Evolutionary conservation across 2,329 filamentous ascomycete species (phyloP).

Genomic region (Penicillium sp.): DNA sequence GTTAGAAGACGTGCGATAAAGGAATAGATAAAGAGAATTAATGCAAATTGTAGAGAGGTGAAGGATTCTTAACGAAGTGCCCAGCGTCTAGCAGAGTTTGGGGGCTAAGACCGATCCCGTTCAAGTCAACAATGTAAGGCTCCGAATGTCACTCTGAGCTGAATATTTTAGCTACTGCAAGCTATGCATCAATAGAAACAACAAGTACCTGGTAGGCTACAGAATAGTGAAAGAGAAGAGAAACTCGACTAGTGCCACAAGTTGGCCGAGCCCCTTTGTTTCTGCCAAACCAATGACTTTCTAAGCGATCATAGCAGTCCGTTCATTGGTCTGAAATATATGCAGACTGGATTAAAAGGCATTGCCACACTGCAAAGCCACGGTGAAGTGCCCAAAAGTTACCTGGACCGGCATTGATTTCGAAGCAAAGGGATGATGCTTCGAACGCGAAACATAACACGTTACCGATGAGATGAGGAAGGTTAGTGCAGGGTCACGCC

Average conservation of each 20-base stretch:
- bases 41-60: slow-evolving; percentile 9
- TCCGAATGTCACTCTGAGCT: slow-evolving; percentile 1
- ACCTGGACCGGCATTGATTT: too few species aligned
- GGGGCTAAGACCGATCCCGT: slow-evolving; percentile 7
- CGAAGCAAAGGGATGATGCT: too few species aligned
- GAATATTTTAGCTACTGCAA: background rate
- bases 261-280: background rate
- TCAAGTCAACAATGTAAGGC: background rate
- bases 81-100: background rate
- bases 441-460: too few species aligned
- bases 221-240: background rate
- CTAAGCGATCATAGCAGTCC: background rate
- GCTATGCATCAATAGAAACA: background rate
- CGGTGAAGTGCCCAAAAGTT: background rate
- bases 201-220: background rate
- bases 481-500: too few species aligned
- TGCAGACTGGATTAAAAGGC: background rate
- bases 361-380: background rate
- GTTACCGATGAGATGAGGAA: too few species aligned
- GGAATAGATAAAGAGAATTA: background rate
- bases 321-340: background rate
- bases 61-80: slow-evolving; percentile 11
- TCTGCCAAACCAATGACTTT: slow-evolving; percentile 13
- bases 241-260: slow-evolving; percentile 4
- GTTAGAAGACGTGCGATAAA: background rate